A percentile compares a stretch with the other conserved stretches of the same genome.
phyloP scores from a whole-genome alignment of 2,329 filamentous ascomycete genomes.

The Neofusicoccum ribis region DNA sequence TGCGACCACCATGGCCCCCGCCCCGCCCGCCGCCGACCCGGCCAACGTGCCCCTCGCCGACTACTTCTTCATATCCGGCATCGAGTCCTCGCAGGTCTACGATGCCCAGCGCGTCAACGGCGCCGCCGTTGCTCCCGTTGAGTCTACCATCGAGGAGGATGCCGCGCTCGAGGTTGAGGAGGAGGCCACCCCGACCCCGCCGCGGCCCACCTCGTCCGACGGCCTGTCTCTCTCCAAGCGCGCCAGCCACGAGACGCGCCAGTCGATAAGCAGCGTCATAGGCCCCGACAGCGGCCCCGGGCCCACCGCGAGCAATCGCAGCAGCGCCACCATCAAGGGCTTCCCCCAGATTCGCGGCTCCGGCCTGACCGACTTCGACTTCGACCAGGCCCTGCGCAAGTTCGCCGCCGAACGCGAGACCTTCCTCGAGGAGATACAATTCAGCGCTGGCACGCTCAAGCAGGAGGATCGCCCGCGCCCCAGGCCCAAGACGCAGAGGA shows the following conservation, averaged over 20 bases:
- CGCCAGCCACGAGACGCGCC: conserved; percentile 49
- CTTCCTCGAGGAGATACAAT: conserved; percentile 88
- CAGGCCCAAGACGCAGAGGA: conserved; percentile 77
- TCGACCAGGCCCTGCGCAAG: conserved; percentile 88
- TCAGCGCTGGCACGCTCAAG: conserved; percentile 76
- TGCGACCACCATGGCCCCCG: conserved; percentile 37
- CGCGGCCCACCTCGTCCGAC: conserved; percentile 46
- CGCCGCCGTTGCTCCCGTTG: conserved; percentile 37
- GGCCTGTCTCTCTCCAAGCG: conserved; percentile 40
- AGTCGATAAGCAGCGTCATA: conserved; percentile 54
- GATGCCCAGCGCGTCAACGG: conserved; percentile 44
- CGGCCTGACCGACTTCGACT: conserved; percentile 74
- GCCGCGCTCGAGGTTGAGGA: conserved; percentile 52
- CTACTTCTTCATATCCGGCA: conserved; percentile 65
- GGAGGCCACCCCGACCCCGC: conserved; percentile 23
- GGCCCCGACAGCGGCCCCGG: conserved; percentile 39
- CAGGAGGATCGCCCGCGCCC: conserved; percentile 57
- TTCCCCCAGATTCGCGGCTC: conserved; percentile 40
- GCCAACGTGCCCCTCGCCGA: conserved; percentile 59
- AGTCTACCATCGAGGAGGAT: conserved; percentile 64
- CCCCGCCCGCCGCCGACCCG: conserved; percentile 41
- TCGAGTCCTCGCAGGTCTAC: conserved; percentile 54
- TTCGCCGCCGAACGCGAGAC: conserved; percentile 94
- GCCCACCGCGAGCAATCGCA: conserved; percentile 61
- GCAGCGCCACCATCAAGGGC: conserved; percentile 63